These are phyloP conservation scores for Phytophthora gonapodyides DNA, from an alignment of 352 stramenopile species.

Conservation along the genomic window DNA sequence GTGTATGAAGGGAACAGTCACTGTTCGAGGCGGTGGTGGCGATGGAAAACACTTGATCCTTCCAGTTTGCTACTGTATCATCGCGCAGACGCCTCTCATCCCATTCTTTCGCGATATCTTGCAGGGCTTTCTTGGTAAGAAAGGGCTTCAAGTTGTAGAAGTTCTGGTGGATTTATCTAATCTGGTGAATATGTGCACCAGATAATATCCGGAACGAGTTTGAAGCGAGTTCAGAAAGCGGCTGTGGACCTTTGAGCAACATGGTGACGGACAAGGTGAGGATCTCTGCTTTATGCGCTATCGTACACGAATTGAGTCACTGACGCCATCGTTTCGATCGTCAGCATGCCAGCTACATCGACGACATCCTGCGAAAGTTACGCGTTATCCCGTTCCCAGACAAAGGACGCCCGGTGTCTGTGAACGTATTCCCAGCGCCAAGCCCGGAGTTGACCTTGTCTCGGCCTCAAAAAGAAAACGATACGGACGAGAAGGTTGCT, in stretches of 20 bases:
- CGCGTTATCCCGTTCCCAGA: slow-evolving; percentile 25
- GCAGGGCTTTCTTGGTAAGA: slow-evolving; percentile 39
- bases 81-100: slow-evolving; percentile 49
- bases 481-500: slow-evolving; percentile 41
- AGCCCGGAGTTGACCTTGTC: slow-evolving; percentile 28
- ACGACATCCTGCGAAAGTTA: slow-evolving; percentile 37
- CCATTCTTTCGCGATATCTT: slow-evolving; percentile 48
- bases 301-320: not conserved
- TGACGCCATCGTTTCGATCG: not conserved
- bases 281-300: slow-evolving; percentile 5
- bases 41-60: slow-evolving; percentile 22
- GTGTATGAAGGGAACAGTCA: slow-evolving; percentile 49
- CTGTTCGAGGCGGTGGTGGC: slow-evolving; percentile 19
- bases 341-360: slow-evolving; percentile 48
- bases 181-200: slow-evolving; percentile 1
- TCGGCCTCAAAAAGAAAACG: slow-evolving; percentile 39
- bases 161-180: not conserved
- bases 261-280: slow-evolving; percentile 54
- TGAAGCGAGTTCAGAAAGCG: slow-evolving; percentile 4
- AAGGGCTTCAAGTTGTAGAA: not conserved
- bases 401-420: slow-evolving; percentile 18
- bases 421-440: slow-evolving; percentile 28
- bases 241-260: slow-evolving; percentile 14
- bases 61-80: slow-evolving; percentile 58
- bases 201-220: slow-evolving; percentile 32